Percentiles rank a stretch among this genome's conserved stretches.
Evolutionary conservation across 2,329 filamentous ascomycete genomes (phyloP).

Genomic region (Myotisia sp.): DNA sequence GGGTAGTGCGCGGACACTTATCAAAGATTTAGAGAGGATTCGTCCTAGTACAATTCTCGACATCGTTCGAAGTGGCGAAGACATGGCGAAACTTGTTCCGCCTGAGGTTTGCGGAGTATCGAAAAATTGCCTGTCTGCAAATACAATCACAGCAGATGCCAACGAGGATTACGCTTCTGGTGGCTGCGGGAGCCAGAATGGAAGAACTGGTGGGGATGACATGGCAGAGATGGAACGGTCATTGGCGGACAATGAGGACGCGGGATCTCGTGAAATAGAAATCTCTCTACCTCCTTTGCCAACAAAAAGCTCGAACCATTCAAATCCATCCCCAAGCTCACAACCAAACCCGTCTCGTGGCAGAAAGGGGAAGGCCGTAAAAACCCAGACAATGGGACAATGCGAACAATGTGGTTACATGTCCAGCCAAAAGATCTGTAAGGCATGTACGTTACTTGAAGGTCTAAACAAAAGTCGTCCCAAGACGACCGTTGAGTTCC

Average conservation of each 20-base stretch:
- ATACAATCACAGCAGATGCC: conserved; percentile 24
- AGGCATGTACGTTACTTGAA: conserved; percentile 81
- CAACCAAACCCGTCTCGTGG: conserved; percentile 14
- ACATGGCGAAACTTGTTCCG: conserved; percentile 82
- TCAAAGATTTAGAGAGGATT: conserved; percentile 90
- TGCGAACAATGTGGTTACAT: conserved; percentile 88
- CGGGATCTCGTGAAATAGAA: conserved; percentile 51
- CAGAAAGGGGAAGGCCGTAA: conserved; percentile 40
- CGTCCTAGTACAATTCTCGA: conserved; percentile 88
- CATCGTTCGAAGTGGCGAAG: conserved; percentile 86
- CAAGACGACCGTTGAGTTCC: conserved; percentile 31
- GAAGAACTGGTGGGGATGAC: conserved; percentile 54
- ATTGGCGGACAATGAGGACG: conserved; percentile 50
- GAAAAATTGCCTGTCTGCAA: conserved; percentile 11
- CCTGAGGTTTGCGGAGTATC: conserved; percentile 34
- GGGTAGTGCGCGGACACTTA: conserved; percentile 76
- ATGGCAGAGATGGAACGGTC: conserved; percentile 70
- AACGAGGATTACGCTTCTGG: conserved; percentile 45
- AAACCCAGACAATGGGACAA: conserved; percentile 47
- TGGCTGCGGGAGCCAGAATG: conserved; percentile 61
- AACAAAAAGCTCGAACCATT: conserved; percentile 6
- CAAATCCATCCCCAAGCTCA: conserved; percentile 12
- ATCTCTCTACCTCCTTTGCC: conserved; percentile 31
- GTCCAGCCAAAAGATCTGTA: conserved; percentile 84
- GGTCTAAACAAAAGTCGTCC: conserved; percentile 64